A percentile compares a stretch with the other conserved stretches of the same genome.
Conservation (phyloP, 2,329 filamentous ascomycete species). For the Colletotrichum neosansevieriae region DNA sequence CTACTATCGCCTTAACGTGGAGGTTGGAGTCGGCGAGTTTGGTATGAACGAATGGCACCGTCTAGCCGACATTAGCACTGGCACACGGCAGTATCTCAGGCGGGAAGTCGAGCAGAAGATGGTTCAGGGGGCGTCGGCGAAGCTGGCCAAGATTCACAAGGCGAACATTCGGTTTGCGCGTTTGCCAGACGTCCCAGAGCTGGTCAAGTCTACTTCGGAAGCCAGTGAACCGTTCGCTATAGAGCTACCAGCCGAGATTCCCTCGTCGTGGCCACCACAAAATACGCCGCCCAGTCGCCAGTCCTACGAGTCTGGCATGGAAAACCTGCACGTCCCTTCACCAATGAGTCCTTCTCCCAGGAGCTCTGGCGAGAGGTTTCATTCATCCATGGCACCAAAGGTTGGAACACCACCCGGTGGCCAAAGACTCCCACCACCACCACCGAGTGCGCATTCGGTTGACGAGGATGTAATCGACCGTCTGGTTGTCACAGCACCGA, state of each 20-base stretch:
- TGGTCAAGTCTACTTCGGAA: constrained; percentile 55
- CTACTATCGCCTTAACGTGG: constrained; percentile 97
- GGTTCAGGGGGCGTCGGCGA: constrained; percentile 80
- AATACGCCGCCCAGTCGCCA: constrained; percentile 58
- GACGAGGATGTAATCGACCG: constrained; percentile 62
- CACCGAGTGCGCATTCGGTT: constrained; percentile 45
- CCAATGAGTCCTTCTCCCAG: constrained; percentile 57
- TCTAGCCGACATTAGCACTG: constrained; percentile 93
- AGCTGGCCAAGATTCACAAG: constrained; percentile 85
- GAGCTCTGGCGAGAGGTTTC: constrained; percentile 62
- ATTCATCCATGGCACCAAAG: constrained; percentile 48
- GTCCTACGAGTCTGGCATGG: constrained; percentile 69
- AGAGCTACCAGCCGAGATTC: constrained; percentile 70
- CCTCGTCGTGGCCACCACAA: constrained; percentile 51
- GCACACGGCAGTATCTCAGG: constrained; percentile 85
- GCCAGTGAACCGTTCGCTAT: constrained; percentile 64
- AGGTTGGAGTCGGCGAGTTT: constrained; percentile 95
- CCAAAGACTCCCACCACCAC: constrained; percentile 47
- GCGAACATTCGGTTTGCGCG: constrained; percentile 77
- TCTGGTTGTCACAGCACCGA: constrained; percentile 67
- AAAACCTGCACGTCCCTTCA: constrained; percentile 59
- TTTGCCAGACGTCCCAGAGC: constrained; percentile 56
- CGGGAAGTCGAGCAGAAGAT: constrained; percentile 80
- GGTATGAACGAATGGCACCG: constrained; percentile 99
- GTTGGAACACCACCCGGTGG: constrained; percentile 44